Percentiles rank a stretch among this genome's conserved stretches.
phyloP scores from a whole-genome alignment of 441 rosid species.

The Gossypium aridum region DNA sequence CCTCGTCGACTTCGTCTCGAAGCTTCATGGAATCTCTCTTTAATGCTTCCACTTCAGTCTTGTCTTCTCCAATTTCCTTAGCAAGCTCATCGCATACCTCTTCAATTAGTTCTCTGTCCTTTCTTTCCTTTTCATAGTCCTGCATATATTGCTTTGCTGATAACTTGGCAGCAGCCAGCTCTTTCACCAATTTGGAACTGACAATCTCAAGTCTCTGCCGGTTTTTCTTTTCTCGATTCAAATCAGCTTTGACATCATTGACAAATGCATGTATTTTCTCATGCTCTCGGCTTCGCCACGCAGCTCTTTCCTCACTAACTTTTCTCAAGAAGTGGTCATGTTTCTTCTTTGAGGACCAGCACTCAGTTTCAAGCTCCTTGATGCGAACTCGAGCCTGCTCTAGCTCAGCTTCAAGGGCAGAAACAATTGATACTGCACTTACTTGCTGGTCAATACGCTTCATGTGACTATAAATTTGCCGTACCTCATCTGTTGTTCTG shows the following conservation, averaged over 20 bases:
- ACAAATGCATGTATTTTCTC: constrained; percentile 70
- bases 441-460: constrained; percentile 62
- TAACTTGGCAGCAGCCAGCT: constrained; percentile 68
- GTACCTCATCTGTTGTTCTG: constrained; percentile 53
- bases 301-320: constrained; percentile 75
- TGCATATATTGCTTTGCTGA: constrained; percentile 66
- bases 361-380: constrained; percentile 69
- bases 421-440: constrained; percentile 59
- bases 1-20: constrained; percentile 73
- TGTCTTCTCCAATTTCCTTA: constrained; percentile 76
- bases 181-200: constrained; percentile 77
- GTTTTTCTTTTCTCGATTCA: constrained; percentile 69
- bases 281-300: constrained; percentile 82
- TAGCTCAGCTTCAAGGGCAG: constrained; percentile 66
- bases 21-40: constrained; percentile 71
- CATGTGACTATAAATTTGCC: constrained; percentile 44
- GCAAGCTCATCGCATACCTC: constrained; percentile 92
- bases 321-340: constrained; percentile 80
- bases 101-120: constrained; percentile 59
- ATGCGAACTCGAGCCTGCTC: constrained; percentile 59
- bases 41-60: constrained; percentile 67
- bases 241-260: constrained; percentile 56
- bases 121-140: constrained; percentile 78
- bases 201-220: constrained; percentile 72
- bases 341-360: constrained; percentile 67